Evolutionary conservation across 169 alveolate genomes (phyloP).

Genomic region (Cryptosporidium ryanae): DNA sequence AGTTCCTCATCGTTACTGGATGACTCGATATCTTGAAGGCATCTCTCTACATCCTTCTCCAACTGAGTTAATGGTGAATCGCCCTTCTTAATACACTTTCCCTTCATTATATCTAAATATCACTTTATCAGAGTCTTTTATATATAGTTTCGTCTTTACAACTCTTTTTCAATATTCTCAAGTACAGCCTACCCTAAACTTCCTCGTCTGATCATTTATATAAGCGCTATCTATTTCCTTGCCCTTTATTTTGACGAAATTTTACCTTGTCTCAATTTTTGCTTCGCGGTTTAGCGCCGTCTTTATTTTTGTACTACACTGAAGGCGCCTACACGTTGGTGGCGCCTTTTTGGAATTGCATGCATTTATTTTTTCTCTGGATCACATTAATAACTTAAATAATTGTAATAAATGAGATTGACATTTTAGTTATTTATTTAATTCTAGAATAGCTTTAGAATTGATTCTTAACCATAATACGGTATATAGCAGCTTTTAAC

Average conservation of each 20-base stretch:
- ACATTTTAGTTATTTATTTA: no score
- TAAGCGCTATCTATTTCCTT: constrained; percentile 25
- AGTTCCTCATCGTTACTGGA: constrained; percentile 85
- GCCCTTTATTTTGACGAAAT: constrained; percentile 7
- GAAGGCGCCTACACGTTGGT: no score
- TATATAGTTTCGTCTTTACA: not conserved
- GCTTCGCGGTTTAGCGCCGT: constrained; percentile 8
- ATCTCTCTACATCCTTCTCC: constrained; percentile 87
- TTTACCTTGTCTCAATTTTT: not conserved
- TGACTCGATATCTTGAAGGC: constrained; percentile 85
- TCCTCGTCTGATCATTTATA: constrained; percentile 1
- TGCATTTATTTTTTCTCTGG: no score
- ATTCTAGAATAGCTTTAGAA: no score
- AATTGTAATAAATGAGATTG: no score
- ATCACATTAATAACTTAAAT: no score
- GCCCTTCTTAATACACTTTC: constrained; percentile 57
- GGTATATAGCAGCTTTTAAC: no score
- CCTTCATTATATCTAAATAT: constrained; percentile 14
- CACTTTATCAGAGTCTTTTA: constrained; percentile 9
- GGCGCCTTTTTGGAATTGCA: no score
- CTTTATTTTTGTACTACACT: not conserved
- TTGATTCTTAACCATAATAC: no score
- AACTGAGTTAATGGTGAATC: constrained; percentile 74
- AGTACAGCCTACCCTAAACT: not conserved
- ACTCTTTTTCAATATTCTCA: not conserved